These are phyloP conservation scores for Lecanicillium sp. DNA, from an alignment of 2,329 filamentous ascomycete species.

Conservation along the genomic window DNA sequence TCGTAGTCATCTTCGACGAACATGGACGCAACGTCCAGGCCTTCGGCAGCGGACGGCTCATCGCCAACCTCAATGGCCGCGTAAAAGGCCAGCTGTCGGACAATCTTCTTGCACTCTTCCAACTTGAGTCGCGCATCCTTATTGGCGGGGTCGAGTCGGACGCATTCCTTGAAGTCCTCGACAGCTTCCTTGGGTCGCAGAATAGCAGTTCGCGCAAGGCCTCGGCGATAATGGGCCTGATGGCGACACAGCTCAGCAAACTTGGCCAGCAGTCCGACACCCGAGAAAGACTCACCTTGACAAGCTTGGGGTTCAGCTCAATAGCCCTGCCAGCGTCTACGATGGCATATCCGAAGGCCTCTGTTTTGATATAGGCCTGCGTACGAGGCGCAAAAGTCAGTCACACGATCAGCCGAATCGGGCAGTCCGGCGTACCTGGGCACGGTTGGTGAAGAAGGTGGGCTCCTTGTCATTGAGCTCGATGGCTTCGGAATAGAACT, in stretches of 20 bases:
- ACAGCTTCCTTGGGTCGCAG: slow-evolving; percentile 82
- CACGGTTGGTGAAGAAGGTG: slow-evolving; percentile 89
- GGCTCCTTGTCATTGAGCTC: slow-evolving; percentile 75
- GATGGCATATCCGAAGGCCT: slow-evolving; percentile 90
- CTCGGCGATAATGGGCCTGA: slow-evolving; percentile 90
- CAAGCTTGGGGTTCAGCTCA: slow-evolving; percentile 78
- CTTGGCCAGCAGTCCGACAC: slow-evolving; percentile 10
- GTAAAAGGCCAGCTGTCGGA: slow-evolving; percentile 86
- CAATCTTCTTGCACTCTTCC: slow-evolving; percentile 89
- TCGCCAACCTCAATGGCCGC: slow-evolving; percentile 92
- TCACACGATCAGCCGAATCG: slow-evolving; percentile 35
- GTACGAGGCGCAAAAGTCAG: slow-evolving; percentile 30
- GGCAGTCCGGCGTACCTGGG: slow-evolving; percentile 53
- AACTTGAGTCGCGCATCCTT: slow-evolving; percentile 88
- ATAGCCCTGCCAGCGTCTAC: slow-evolving; percentile 86
- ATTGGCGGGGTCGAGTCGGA: slow-evolving; percentile 79
- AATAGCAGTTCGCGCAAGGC: slow-evolving; percentile 86
- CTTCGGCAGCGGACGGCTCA: slow-evolving; percentile 85
- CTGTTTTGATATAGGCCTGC: slow-evolving; percentile 89
- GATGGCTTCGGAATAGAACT: slow-evolving; percentile 84
- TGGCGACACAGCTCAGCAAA: not conserved
- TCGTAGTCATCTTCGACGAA: slow-evolving; percentile 79
- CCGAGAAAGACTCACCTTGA: slow-evolving; percentile 63
- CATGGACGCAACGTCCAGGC: slow-evolving; percentile 82
- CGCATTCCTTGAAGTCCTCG: slow-evolving; percentile 85